Percentiles rank a stretch among this genome's conserved stretches.
Conservation (phyloP, 495 filamentous ascomycete species). For the Tuber melanosporum region DNA sequence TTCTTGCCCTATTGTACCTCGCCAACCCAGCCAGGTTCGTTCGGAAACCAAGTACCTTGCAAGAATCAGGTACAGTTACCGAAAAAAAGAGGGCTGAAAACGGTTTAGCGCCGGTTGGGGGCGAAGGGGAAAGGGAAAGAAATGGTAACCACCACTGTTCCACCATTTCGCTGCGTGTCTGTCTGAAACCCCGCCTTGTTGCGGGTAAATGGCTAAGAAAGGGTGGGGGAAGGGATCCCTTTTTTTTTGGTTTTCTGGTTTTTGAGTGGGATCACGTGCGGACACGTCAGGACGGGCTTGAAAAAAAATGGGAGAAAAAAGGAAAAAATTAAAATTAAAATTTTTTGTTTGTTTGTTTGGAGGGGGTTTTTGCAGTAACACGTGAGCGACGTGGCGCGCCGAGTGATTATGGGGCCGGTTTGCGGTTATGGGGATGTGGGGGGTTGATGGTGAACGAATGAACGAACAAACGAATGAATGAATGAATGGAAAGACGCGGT, state of each 20-base stretch:
- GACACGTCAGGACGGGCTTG: constrained; percentile 1
- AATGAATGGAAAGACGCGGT: not conserved
- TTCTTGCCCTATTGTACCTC: not conserved
- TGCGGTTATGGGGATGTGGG: not conserved
- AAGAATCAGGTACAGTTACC: not conserved
- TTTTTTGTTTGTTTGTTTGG: not conserved
- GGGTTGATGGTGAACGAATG: not conserved
- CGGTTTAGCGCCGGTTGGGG: not conserved
- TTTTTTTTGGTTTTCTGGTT: not conserved
- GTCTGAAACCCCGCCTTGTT: constrained; percentile 3
- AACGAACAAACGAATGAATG: not conserved
- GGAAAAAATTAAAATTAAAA: not conserved
- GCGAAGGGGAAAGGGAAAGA: not conserved
- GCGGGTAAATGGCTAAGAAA: not conserved
- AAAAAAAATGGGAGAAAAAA: not conserved
- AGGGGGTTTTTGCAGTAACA: not conserved
- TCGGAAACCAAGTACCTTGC: not conserved
- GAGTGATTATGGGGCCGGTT: not conserved
- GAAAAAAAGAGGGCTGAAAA: not conserved
- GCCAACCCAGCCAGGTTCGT: not conserved
- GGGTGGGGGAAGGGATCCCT: not conserved
- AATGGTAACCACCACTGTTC: not conserved
- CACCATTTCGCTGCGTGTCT: not conserved
- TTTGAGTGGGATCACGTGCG: not conserved
- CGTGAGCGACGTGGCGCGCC: not conserved